phyloP scores from a whole-genome alignment of 2,329 filamentous ascomycete genomes.

The Neurospora crassa region DNA sequence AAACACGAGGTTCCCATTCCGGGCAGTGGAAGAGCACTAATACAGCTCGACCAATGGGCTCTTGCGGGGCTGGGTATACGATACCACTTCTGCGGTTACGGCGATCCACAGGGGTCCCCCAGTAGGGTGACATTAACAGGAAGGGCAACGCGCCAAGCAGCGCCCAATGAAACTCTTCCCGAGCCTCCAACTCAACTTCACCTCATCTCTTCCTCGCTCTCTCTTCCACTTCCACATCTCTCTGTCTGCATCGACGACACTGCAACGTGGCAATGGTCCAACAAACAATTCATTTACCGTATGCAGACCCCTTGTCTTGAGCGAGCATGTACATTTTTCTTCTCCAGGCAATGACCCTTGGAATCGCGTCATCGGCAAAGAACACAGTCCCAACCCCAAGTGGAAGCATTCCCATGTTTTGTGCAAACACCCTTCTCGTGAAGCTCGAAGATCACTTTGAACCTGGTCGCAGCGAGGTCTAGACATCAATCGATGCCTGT shows the following conservation, averaged over 20 bases:
- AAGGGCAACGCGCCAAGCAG: neutral
- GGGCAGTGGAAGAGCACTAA: neutral
- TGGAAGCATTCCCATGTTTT: neutral
- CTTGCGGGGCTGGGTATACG: neutral
- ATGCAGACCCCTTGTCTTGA: neutral
- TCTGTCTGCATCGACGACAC: neutral
- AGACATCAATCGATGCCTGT: neutral
- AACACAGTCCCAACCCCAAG: neutral
- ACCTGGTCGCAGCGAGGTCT: neutral
- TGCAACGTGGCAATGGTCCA: neutral
- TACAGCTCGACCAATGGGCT: neutral
- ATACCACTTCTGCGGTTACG: neutral
- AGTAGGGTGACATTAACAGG: neutral
- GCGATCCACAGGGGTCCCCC: neutral
- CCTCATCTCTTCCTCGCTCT: neutral
- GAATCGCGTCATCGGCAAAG: neutral
- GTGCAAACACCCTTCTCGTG: neutral
- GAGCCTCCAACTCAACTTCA: neutral
- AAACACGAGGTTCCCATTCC: neutral
- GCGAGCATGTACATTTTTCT: neutral
- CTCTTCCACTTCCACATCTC: neutral
- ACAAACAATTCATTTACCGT: neutral
- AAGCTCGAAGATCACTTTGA: neutral
- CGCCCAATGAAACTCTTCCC: neutral
- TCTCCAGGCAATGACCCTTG: neutral